phyloP scores from a whole-genome alignment of 2,329 filamentous ascomycete species.

The Laburnicola sp. region DNA sequence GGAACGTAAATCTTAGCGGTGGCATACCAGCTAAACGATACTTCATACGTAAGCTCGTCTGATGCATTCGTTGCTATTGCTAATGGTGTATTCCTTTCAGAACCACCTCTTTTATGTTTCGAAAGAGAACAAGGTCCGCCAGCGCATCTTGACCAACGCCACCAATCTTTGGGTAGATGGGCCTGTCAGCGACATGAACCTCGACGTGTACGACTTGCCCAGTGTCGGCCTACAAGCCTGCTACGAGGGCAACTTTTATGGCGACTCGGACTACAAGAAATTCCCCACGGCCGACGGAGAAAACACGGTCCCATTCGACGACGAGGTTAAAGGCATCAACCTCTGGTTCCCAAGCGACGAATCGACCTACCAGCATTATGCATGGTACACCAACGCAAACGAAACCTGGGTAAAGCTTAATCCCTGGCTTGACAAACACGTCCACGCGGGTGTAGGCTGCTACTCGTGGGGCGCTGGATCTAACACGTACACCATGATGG shows the following conservation, averaged over 20 bases:
- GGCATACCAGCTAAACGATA: conserved; percentile 43
- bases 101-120: conserved; percentile 50
- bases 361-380: conserved; percentile 47
- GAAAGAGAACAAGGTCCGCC: conserved; percentile 43
- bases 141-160: conserved; percentile 42
- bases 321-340: conserved; percentile 47
- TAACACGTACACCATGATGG: conserved; percentile 50
- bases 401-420: conserved; percentile 43
- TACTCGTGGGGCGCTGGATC: conserved; percentile 48
- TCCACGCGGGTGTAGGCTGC: conserved; percentile 50
- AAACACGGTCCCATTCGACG: conserved; percentile 29
- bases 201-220: conserved; percentile 88
- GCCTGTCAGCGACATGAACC: conserved; percentile 68
- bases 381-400: conserved; percentile 45
- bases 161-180: conserved; percentile 45
- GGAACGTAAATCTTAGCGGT: conserved; percentile 50
- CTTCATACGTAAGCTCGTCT: conserved; percentile 41
- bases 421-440: conserved; percentile 46
- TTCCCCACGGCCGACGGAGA: conserved; percentile 37
- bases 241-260: conserved; percentile 69
- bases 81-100: conserved; percentile 14
- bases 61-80: background rate
- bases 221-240: conserved; percentile 81
- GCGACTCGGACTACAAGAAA: conserved; percentile 44
- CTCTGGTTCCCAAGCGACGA: conserved; percentile 50